A percentile compares a stretch with the other conserved stretches of the same genome.
Evolutionary conservation across 2,329 filamentous ascomycete genomes (phyloP).

Genomic region (Diaporthe citri): DNA sequence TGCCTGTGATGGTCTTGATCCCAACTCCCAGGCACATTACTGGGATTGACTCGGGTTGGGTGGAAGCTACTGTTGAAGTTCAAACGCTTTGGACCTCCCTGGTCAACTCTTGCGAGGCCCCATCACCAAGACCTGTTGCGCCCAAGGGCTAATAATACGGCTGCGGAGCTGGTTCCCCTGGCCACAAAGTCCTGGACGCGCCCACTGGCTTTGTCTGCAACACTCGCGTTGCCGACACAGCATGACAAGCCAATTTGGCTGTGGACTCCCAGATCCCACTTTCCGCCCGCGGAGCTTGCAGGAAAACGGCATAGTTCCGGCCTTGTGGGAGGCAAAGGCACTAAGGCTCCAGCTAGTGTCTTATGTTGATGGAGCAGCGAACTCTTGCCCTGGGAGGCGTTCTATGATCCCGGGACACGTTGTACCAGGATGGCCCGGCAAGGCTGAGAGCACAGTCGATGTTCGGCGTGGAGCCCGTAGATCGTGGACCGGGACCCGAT

Average conservation of each 20-base stretch:
- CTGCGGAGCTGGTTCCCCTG: background rate
- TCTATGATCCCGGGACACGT: background rate
- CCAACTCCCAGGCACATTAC: background rate
- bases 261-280: background rate
- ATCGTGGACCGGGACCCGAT: conserved; percentile 13
- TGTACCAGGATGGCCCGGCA: conserved; percentile 5
- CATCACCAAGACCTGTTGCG: background rate
- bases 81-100: background rate
- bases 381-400: conserved; percentile 1
- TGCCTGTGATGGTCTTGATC: background rate
- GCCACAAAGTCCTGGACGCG: background rate
- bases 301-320: conserved; percentile 22
- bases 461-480: background rate
- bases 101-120: too few relatives aligned
- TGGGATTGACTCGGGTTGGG: background rate
- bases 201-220: background rate
- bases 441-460: conserved; percentile 9
- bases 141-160: background rate
- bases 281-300: conserved; percentile 12
- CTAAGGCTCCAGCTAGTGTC: conserved; percentile 18
- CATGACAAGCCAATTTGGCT: conserved; percentile 9
- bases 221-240: background rate
- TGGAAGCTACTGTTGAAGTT: background rate
- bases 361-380: conserved; percentile 9
- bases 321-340: background rate